Evolutionary conservation across 2,329 filamentous ascomycete species (phyloP).

Genomic region (Polytolypa hystricis): DNA sequence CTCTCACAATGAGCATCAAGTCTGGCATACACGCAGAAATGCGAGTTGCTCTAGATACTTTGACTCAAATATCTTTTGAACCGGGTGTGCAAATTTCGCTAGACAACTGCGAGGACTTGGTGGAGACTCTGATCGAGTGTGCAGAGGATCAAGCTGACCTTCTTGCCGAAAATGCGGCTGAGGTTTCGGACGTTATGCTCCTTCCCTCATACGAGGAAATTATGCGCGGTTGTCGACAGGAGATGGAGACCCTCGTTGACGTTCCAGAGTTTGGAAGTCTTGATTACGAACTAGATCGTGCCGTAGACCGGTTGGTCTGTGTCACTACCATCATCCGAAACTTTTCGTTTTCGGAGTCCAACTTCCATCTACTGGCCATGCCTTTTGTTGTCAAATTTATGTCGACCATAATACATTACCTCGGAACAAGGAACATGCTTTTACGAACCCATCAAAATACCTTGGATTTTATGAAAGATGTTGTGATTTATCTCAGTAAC

Average conservation of each 20-base stretch:
- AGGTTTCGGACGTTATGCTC: conserved; percentile 77
- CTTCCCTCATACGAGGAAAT: conserved; percentile 82
- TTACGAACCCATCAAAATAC: conserved; percentile 73
- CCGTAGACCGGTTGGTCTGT: conserved; percentile 77
- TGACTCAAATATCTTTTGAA: conserved; percentile 61
- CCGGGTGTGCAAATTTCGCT: conserved; percentile 55
- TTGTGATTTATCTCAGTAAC: conserved; percentile 81
- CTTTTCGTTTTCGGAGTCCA: conserved; percentile 72
- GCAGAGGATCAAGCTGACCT: conserved; percentile 79
- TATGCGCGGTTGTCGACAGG: conserved; percentile 62
- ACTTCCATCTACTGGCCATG: conserved; percentile 64
- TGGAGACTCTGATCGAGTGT: conserved; percentile 81
- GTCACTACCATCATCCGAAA: conserved; percentile 90
- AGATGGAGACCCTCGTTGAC: conserved; percentile 61
- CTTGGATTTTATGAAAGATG: conserved; percentile 94
- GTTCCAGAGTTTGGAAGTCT: conserved; percentile 61
- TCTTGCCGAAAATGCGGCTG: conserved; percentile 71
- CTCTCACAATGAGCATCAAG: conserved; percentile 78
- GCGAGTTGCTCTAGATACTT: conserved; percentile 75
- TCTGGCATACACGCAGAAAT: conserved; percentile 83
- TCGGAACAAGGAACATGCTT: conserved; percentile 82
- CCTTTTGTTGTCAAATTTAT: conserved; percentile 71
- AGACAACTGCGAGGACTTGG: conserved; percentile 70
- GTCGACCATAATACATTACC: conserved; percentile 68
- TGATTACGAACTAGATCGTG: conserved; percentile 72